Evolutionary conservation across 1,284 basidiomycete genomes (phyloP).

Genomic region (Rhodofomes roseus): DNA sequence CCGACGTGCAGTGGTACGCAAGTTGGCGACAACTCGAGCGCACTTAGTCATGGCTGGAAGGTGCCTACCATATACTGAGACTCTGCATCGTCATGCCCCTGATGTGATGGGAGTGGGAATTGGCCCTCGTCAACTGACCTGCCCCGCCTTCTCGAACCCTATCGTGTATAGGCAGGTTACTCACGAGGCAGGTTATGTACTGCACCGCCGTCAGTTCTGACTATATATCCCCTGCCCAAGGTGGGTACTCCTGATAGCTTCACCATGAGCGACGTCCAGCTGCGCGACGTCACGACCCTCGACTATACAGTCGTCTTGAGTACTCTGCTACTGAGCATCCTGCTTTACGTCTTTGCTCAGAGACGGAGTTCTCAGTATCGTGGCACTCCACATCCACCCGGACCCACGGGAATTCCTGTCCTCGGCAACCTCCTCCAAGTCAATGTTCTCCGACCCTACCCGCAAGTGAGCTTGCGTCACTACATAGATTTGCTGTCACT

Average conservation of each 20-base stretch:
- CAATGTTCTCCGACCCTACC: background rate
- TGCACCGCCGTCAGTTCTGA: too few relatives aligned
- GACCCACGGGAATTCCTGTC: conserved; percentile 1
- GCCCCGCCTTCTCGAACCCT: background rate
- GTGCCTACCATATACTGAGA: too few relatives aligned
- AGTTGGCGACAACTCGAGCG: too few relatives aligned
- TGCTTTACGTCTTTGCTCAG: background rate
- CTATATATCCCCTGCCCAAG: too few relatives aligned
- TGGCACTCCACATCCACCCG: background rate
- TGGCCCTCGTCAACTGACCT: background rate
- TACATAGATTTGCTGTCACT: background rate
- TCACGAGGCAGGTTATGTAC: too few relatives aligned
- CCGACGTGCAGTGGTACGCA: too few relatives aligned
- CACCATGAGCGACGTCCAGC: background rate
- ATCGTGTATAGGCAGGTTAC: background rate
- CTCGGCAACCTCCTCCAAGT: conserved; percentile 8
- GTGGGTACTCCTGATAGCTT: too few relatives aligned
- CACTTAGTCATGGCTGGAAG: too few relatives aligned
- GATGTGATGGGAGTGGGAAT: too few relatives aligned
- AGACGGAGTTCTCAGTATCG: background rate
- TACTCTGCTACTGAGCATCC: background rate
- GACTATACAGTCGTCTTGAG: background rate
- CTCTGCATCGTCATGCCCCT: too few relatives aligned
- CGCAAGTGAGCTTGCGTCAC: background rate
- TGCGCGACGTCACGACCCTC: background rate